A percentile compares a stretch with the other conserved stretches of the same genome.
Conservation (phyloP, 805 yeast species). For the Myxozyma geophila region DNA sequence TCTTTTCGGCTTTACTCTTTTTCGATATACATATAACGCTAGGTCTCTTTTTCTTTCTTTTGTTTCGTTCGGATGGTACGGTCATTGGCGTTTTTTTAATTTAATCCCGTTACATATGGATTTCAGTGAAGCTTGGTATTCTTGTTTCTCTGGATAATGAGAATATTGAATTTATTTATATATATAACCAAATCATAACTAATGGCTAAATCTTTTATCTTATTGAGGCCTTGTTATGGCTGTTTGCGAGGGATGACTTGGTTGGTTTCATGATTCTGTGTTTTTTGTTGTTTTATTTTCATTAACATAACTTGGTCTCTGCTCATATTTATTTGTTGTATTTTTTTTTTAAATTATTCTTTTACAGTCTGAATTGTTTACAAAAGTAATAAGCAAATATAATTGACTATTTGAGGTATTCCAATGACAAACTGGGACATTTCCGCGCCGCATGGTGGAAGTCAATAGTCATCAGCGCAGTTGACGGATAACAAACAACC, state of each 20-base stretch:
- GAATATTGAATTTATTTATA: background rate
- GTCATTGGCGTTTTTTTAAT: constrained; percentile 4
- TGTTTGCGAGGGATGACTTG: background rate
- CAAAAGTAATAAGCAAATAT: background rate
- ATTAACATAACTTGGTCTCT: background rate
- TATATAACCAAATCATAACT: background rate
- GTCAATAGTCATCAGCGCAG: background rate
- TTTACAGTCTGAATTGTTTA: background rate
- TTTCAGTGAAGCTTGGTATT: background rate
- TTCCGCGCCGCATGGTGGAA: constrained; percentile 1
- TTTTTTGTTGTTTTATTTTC: background rate
- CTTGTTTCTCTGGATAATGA: background rate
- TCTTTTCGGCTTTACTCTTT: background rate
- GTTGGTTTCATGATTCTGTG: background rate
- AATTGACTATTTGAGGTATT: background rate
- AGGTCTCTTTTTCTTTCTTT: constrained; percentile 2
- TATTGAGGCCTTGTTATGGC: background rate
- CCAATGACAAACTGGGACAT: no score
- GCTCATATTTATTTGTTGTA: background rate
- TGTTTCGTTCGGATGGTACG: constrained; percentile 3
- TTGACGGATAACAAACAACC: no score
- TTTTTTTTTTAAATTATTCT: background rate
- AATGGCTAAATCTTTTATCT: background rate
- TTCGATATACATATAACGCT: background rate
- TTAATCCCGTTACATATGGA: background rate